Base-by-base conservation (phyloP, 768 basidiomycete genomes). In the Mycena alexandri region DNA sequence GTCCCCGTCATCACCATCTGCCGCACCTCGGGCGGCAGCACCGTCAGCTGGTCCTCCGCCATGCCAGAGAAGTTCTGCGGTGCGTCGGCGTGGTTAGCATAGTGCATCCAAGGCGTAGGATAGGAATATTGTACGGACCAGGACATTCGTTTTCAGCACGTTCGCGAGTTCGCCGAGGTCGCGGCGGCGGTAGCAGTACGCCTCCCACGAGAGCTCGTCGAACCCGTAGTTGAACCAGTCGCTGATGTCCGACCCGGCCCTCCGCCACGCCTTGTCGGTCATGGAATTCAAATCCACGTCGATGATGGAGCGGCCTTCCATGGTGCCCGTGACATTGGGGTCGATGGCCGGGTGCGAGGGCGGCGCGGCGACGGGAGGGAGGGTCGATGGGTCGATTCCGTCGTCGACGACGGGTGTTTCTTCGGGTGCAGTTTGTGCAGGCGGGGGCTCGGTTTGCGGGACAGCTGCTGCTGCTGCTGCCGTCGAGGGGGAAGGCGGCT, bases 191-290 rank as follows among this genome's bases (percentile, higher is more conserved):
- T 93, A 92, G 72, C 91, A 93, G 74, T 97, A 99, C 46, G 90
- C 91, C 75, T 95, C 93, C 95, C 96, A 99, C 38, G 93, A 93
- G 17, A 94, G 86, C 79, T 99, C 98, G 78, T 99, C 98, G 74
- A 99, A 99, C 0, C 98, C 98, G 72, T 98, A 99, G 79, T 99
- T 99, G 81, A 99, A 99, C 93, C 96, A 99, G 81, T 98, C 96
- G 71, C 93, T 92, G 67, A 98, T 84, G 81, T 98, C 95, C 5
- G 93, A 90, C 38, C 98, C 98, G 10, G 96, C 93, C 65, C 90
- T 81, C 68, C 98, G 83, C 98, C 98, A 99, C 5, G 91, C 90
- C 75, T 97, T 97, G 68, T 94, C 93, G 11, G 85, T 80, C 83
- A 92, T 83, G 29, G 88, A 87, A 50, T 77, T 85, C 54, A 97